Evolutionary conservation across 805 yeast species (phyloP).

Genomic region (Teunomyces gatunensis): DNA sequence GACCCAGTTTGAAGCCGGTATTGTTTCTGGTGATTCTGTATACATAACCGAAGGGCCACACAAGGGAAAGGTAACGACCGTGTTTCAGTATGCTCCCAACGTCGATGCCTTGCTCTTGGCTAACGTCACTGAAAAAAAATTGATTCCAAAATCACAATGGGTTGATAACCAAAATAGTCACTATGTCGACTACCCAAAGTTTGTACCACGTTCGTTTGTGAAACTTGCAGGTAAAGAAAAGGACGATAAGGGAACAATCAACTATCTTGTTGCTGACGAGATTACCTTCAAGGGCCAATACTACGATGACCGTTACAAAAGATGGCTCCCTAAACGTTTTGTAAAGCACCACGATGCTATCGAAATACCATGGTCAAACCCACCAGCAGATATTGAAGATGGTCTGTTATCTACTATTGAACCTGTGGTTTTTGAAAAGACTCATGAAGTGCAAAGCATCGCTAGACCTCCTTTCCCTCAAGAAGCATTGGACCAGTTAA

Average conservation of each 20-base stretch:
- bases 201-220: constrained; percentile 57
- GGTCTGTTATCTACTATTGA: constrained; percentile 57
- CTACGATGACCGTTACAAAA: constrained; percentile 71
- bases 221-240: constrained; percentile 76
- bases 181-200: constrained; percentile 64
- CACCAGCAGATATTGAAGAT: constrained; percentile 51
- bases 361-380: constrained; percentile 88
- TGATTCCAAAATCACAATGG: constrained; percentile 75
- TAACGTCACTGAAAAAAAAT: constrained; percentile 61
- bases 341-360: constrained; percentile 67
- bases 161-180: constrained; percentile 68
- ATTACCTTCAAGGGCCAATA: constrained; percentile 65
- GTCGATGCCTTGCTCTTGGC: constrained; percentile 66
- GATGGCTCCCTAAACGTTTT: constrained; percentile 73
- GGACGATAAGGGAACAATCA: constrained; percentile 60
- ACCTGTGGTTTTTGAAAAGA: constrained; percentile 61
- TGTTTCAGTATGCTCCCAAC: constrained; percentile 56
- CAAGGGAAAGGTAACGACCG: constrained; percentile 71
- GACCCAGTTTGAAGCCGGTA: constrained; percentile 52
- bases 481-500: constrained; percentile 62
- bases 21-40: constrained; percentile 74
- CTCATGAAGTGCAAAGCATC: constrained; percentile 68
- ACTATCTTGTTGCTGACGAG: constrained; percentile 77
- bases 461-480: constrained; percentile 68
- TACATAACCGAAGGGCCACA: constrained; percentile 66